These are phyloP conservation scores for Fomitiporia mediterranea DNA, from an alignment of 1,284 basidiomycete genomes.

Conservation along the genomic window DNA sequence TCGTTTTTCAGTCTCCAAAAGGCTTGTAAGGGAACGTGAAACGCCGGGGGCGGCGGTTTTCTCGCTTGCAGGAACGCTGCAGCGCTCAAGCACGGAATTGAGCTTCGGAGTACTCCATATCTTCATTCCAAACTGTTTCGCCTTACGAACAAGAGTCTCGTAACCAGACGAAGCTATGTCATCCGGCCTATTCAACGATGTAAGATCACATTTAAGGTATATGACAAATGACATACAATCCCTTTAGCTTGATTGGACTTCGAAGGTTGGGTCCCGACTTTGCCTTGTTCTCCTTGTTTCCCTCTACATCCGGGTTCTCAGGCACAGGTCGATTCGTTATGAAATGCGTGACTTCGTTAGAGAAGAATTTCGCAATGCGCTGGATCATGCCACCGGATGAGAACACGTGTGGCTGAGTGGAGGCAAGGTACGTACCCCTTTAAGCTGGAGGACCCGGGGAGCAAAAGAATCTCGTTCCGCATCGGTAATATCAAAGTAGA, in stretches of 20 bases:
- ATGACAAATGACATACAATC: constrained; percentile 41
- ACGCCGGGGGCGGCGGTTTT: constrained; percentile 11
- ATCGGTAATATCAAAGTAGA: constrained; percentile 79
- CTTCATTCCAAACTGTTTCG: constrained; percentile 77
- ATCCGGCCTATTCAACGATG: constrained; percentile 28
- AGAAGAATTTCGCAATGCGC: constrained; percentile 85
- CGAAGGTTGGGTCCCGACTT: constrained; percentile 37
- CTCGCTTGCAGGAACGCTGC: constrained; percentile 37
- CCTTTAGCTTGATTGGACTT: constrained; percentile 62
- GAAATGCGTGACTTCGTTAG: constrained; percentile 80
- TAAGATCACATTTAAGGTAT: constrained; percentile 24
- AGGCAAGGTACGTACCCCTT: constrained; percentile 59
- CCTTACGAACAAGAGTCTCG: constrained; percentile 68
- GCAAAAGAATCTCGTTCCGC: constrained; percentile 44
- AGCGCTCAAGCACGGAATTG: constrained; percentile 67
- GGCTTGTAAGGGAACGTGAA: constrained; percentile 45
- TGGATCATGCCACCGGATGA: constrained; percentile 30
- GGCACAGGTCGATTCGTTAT: constrained; percentile 60
- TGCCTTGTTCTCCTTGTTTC: constrained; percentile 63
- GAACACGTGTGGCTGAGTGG: constrained; percentile 1
- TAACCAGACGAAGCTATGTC: constrained; percentile 31
- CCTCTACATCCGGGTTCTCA: constrained; percentile 32
- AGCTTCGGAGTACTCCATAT: constrained; percentile 81
- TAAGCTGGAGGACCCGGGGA: constrained; percentile 56
- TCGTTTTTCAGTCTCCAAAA: constrained; percentile 85